Evolutionary conservation across 2,329 filamentous ascomycete genomes (phyloP).

Genomic region (Rhynchosporium secalis): DNA sequence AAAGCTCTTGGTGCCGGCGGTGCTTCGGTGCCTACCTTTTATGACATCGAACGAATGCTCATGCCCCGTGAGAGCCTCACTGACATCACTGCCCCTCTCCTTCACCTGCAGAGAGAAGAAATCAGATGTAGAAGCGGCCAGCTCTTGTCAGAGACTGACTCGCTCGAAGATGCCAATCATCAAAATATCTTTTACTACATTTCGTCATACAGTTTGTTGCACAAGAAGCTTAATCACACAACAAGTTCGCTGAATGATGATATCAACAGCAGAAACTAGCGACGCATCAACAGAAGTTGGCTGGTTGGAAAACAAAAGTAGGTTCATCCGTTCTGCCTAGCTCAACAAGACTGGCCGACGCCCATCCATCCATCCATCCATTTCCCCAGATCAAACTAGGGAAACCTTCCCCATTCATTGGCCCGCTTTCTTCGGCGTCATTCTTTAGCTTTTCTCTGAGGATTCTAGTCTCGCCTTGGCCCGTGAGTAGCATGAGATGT

Average conservation of each 20-base stretch:
- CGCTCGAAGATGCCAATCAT: not conserved
- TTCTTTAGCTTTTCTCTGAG: not conserved
- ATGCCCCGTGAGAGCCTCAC: too few species aligned
- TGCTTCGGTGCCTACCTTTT: slow-evolving; percentile 8
- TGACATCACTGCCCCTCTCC: slow-evolving; percentile 6
- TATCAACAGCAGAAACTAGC: not conserved
- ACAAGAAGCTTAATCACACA: not conserved
- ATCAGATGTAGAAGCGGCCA: not conserved
- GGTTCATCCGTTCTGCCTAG: not conserved
- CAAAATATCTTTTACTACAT: not conserved
- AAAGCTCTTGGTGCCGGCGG: slow-evolving; percentile 10
- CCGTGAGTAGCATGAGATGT: not conserved
- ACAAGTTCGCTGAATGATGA: not conserved
- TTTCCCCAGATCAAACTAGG: slow-evolving; percentile 17
- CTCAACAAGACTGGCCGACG: not conserved
- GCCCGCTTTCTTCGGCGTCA: slow-evolving; percentile 7
- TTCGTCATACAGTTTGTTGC: not conserved
- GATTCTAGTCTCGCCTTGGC: slow-evolving; percentile 3
- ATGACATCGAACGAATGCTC: not conserved
- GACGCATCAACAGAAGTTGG: not conserved
- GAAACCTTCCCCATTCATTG: not conserved
- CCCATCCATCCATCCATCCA: not conserved
- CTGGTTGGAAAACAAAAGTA: not conserved
- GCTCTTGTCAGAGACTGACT: not conserved
- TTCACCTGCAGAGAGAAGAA: not conserved